Evolutionary conservation across 1,284 basidiomycete species (phyloP), one percentile per base, ranked within the genome.

Genomic region (Pyrrhoderma lamaoense): DNA sequence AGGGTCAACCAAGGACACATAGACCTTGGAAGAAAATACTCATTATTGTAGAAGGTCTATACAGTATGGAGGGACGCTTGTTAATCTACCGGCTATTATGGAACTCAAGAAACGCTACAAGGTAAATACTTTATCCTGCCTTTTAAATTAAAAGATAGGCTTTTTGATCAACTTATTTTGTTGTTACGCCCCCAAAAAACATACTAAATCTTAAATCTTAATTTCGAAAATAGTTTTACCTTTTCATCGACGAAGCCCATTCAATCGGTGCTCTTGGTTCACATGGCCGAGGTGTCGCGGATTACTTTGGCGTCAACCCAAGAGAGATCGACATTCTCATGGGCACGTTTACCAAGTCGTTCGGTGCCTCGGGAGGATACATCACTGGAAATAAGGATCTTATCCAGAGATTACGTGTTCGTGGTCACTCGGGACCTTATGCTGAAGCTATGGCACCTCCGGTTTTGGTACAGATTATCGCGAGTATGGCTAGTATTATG

Each of bases 291-390:
- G 95, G 95, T 58, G 90, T 99, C 3, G 85, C 85, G 55, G 94
- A 99, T 67, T 99, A 97, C 73, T 99, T 95, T 67, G 83, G 82
- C 52, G 72, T 98, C 56, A 74, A 91, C 61, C 93, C 94, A 2
- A 75, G 75, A 8, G 75, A 77, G 34, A 77, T 98, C 55, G 95
- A 99, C 65, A 80, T 99, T 57, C 80, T 97, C 57, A 99, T 99
- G 95, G 95, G 95, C 52, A 99, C 95, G 0, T 96, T 99, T 66
- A 99, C 95, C 36, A 99, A 99, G 69, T 97, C 94, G 0, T 99
- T 99, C 64, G 96, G 95, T 54, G 94, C 95, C 1, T 89, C 94
- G 0, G 95, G 95, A 50, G 95, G 95, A 13, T 98, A 99, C 71
- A 85, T 99, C 59, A 79, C 93, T 2, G 95, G 91, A 4, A 80